Percentiles rank a stretch among this genome's conserved stretches.
Conservation (phyloP, 441 rosid genomes). For the Melastoma candidum region DNA sequence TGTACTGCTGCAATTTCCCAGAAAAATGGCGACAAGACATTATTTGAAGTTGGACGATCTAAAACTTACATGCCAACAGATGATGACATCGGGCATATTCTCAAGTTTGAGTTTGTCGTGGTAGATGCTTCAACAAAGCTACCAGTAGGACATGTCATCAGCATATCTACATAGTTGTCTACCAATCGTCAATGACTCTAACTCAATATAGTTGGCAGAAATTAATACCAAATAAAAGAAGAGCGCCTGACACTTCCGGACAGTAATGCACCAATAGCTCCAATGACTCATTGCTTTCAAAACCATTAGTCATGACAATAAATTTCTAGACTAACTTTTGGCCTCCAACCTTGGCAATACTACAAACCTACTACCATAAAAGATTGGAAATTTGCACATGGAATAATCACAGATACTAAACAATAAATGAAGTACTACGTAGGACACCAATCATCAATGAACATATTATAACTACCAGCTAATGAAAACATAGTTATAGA, state of each 20-base stretch:
- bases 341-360: too few relatives aligned
- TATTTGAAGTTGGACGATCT: conserved; percentile 82
- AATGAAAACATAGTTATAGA: too few relatives aligned
- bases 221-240: conserved; percentile 27
- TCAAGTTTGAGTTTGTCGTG: conserved; percentile 91
- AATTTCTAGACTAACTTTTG: too few relatives aligned
- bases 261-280: too few relatives aligned
- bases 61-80: conserved; percentile 93
- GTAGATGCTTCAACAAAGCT: conserved; percentile 71
- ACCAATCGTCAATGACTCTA: conserved; percentile 61
- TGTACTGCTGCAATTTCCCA: conserved; percentile 74
- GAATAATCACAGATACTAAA: too few relatives aligned
- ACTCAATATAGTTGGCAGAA: conserved; percentile 54
- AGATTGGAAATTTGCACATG: too few relatives aligned
- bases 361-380: too few relatives aligned
- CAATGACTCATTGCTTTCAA: too few relatives aligned
- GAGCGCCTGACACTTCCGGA: conserved; percentile 2
- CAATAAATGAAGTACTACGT: too few relatives aligned
- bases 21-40: conserved; percentile 82
- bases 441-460: too few relatives aligned
- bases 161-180: conserved; percentile 67
- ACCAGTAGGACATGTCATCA: conserved; percentile 60
- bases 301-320: too few relatives aligned
- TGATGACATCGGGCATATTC: conserved; percentile 88
- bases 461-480: too few relatives aligned